These are phyloP conservation scores for Warburgia ugandensis DNA, from an alignment of 164 flowering plant species.

Conservation along the genomic window DNA sequence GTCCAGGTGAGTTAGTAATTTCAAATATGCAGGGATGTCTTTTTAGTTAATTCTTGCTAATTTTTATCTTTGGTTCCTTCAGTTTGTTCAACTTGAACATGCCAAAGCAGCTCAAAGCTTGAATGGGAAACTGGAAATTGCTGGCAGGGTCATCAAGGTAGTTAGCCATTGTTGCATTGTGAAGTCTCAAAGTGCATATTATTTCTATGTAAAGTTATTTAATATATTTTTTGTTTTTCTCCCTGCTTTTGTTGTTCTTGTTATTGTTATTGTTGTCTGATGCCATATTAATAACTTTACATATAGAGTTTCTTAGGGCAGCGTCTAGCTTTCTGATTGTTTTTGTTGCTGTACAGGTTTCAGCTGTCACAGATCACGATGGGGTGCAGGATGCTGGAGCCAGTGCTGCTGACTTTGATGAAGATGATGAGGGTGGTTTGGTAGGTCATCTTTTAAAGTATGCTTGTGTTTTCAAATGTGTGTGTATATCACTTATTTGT, in stretches of 20 bases:
- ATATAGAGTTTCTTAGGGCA: no score
- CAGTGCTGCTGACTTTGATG: conserved; percentile 81
- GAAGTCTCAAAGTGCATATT: neutral
- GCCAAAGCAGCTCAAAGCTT: conserved; percentile 89
- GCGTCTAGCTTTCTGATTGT: neutral
- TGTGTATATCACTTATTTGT: neutral
- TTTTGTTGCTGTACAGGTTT: conserved; percentile 45
- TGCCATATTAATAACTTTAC: neutral
- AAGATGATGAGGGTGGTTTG: conserved; percentile 97
- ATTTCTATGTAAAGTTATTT: neutral
- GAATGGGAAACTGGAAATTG: conserved; percentile 89
- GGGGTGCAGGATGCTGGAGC: conserved; percentile 53
- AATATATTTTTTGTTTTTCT: no score
- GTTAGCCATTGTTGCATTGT: neutral
- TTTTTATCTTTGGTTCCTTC: conserved; percentile 5
- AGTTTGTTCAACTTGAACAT: conserved; percentile 86
- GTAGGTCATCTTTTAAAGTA: conserved; percentile 42
- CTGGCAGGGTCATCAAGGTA: conserved; percentile 81
- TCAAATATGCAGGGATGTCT: neutral
- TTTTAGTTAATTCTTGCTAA: neutral
- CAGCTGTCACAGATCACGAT: conserved; percentile 89
- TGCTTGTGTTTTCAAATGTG: neutral
- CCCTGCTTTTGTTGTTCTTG: neutral
- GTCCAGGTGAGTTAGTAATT: conserved; percentile 54
- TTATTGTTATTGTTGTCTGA: neutral